These are phyloP conservation scores for Diaporthe amygdali DNA, from an alignment of 2,329 filamentous ascomycete genomes.

Conservation along the genomic window DNA sequence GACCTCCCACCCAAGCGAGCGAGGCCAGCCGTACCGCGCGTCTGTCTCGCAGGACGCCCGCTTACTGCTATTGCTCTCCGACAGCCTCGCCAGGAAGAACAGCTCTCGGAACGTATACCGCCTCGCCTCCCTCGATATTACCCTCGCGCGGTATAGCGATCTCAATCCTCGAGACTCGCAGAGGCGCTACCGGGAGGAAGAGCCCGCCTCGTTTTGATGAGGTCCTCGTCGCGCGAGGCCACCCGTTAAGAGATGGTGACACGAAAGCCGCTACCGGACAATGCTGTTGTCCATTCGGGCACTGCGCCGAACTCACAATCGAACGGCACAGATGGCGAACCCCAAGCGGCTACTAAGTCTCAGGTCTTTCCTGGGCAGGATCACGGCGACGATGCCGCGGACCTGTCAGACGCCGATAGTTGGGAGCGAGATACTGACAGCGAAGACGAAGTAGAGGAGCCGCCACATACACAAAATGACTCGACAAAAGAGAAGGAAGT, in stretches of 20 bases:
- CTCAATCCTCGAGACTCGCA: background rate
- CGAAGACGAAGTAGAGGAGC: conserved; percentile 14
- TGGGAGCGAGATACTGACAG: conserved; percentile 20
- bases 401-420: conserved; percentile 27
- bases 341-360: background rate
- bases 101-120: background rate
- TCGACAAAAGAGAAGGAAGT: background rate
- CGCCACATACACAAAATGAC: background rate
- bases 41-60: background rate
- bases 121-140: background rate
- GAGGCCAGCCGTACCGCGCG: background rate
- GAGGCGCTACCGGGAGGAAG: background rate
- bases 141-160: background rate
- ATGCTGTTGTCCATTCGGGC: conserved; percentile 32
- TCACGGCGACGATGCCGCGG: background rate
- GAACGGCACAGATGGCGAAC: conserved; percentile 31
- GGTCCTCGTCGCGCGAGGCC: conserved; percentile 1
- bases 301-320: conserved; percentile 30
- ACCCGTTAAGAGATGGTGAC: conserved; percentile 43
- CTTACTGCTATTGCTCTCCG: background rate
- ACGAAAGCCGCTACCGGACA: conserved; percentile 43
- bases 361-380: background rate
- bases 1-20: background rate
- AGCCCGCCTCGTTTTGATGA: background rate
- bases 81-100: background rate